Evolutionary conservation across 2,329 filamentous ascomycete genomes (phyloP).

Genomic region (Nakataea oryzae): DNA sequence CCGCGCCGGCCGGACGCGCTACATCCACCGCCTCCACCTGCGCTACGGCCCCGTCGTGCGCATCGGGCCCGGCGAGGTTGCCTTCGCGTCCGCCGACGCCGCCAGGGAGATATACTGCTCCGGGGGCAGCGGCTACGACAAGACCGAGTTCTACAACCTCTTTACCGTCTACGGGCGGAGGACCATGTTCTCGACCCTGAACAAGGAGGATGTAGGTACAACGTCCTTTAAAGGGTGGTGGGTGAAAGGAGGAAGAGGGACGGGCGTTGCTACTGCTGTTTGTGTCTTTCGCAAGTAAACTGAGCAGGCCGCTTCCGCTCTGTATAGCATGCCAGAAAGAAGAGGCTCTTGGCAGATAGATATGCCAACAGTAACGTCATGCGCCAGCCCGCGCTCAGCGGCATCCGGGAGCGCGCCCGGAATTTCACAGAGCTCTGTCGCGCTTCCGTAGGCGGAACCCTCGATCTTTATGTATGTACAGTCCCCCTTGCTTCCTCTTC

Average conservation of each 20-base stretch:
- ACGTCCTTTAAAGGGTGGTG: too few species aligned
- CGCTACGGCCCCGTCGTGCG: slow-evolving; percentile 47
- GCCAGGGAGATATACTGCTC: slow-evolving; percentile 54
- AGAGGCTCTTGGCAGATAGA: slow-evolving; percentile 52
- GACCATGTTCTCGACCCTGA: slow-evolving; percentile 50
- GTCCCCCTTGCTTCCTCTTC: neutral
- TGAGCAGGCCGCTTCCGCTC: neutral
- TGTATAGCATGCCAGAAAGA: slow-evolving; percentile 51
- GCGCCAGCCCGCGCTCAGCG: slow-evolving; percentile 40
- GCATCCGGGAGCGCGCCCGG: slow-evolving; percentile 45
- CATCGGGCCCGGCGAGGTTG: slow-evolving; percentile 46
- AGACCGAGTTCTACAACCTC: slow-evolving; percentile 53
- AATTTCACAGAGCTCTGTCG: slow-evolving; percentile 44
- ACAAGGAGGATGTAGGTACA: slow-evolving; percentile 42
- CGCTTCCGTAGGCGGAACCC: slow-evolving; percentile 27
- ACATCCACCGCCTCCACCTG: slow-evolving; percentile 44
- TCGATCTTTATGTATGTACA: slow-evolving; percentile 50
- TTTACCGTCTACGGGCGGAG: slow-evolving; percentile 47
- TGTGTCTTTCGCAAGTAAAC: too few species aligned
- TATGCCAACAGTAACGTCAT: slow-evolving; percentile 62
- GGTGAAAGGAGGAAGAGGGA: too few species aligned
- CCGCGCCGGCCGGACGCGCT: slow-evolving; percentile 36
- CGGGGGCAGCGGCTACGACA: slow-evolving; percentile 53
- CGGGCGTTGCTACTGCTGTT: too few species aligned
- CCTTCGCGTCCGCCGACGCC: slow-evolving; percentile 43